Base-by-base conservation (phyloP, 306 rosid genomes). In the Castanospermum australe region DNA sequence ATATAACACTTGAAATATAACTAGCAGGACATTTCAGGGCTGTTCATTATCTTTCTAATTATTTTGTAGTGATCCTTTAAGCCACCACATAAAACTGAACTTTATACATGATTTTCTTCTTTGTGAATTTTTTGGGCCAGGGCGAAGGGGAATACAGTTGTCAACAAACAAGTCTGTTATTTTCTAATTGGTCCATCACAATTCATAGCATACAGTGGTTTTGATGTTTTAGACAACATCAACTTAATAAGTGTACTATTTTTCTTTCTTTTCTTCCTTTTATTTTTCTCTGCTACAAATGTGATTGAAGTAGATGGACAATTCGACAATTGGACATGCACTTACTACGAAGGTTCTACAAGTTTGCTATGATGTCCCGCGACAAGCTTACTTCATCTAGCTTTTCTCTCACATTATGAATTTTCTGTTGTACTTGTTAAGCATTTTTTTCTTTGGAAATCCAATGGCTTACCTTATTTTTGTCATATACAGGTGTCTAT, bases 401-500 rank as follows among this genome's bases (percentile, higher is more conserved):
- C 66, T 65, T 75, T 63, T 48, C 71, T 79, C 61, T 45, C 36
- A 13, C 11, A 50, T 71, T 66, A 54, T 36, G 68, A 36, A 44
- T 36, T 74, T 70, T 45, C 44, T 32, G 18, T 32, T 71, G 17
- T 60, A 64, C 39, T 7, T 32, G 5, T 59, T 36, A 48, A 38
- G 45, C 42, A 18, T n/a, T 67, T 48, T n/a, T n/a, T n/a, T 12
- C 56, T 77, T 56, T 70, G 18, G 12, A 76, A 36, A 48, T 17
- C 30, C 30, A 30, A 55, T 38, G 71, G 47, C 79, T 57, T 77
- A 71, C 72, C 71, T 71, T 64, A 50, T 11, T 77, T 76, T 56
- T 77, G 77, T 76, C 76, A 39, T 83, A 4, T 70, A 39, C 82
- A 95, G 99, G 99, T 71, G 99, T 95, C 75, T 95, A 95, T 85